Evolutionary conservation across 2,329 filamentous ascomycete genomes (phyloP).

Genomic region (Emmonsia crescens): DNA sequence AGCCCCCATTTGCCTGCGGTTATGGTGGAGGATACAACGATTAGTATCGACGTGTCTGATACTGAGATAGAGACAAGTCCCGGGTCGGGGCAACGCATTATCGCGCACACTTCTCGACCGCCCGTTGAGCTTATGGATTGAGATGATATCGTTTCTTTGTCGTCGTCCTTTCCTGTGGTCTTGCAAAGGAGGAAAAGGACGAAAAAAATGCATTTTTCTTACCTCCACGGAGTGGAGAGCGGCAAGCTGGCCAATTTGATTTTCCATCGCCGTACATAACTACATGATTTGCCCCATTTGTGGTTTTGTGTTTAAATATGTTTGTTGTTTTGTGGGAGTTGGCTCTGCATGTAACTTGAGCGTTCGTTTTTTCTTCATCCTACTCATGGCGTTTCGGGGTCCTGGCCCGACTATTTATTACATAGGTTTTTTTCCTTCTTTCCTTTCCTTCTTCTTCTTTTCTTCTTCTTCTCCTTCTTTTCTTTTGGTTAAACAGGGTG

Average conservation of each 20-base stretch:
- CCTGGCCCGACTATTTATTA: neutral
- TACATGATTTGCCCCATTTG: neutral
- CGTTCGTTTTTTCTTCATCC: neutral
- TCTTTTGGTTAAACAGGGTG: neutral
- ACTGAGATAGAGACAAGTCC: conserved; percentile 34
- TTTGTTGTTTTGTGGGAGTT: too few species aligned
- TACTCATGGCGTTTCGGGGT: neutral
- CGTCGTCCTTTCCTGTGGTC: neutral
- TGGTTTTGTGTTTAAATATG: neutral
- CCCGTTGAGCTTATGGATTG: conserved; percentile 47
- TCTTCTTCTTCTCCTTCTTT: neutral
- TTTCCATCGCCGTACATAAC: too few species aligned
- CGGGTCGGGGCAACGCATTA: conserved; percentile 31
- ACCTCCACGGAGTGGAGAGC: too few species aligned
- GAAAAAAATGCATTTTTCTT: too few species aligned
- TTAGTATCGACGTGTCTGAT: conserved; percentile 32
- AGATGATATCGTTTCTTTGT: conserved; percentile 1
- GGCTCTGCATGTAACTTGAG: neutral
- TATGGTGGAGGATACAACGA: conserved; percentile 51
- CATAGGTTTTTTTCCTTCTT: neutral
- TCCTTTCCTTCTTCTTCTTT: neutral
- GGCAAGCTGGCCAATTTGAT: too few species aligned
- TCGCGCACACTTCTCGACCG: conserved; percentile 44
- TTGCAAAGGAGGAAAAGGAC: too few species aligned
- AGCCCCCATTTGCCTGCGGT: conserved; percentile 51